phyloP scores from a whole-genome alignment of 331 rosid genomes.

The Erythrophleum ivorense region DNA sequence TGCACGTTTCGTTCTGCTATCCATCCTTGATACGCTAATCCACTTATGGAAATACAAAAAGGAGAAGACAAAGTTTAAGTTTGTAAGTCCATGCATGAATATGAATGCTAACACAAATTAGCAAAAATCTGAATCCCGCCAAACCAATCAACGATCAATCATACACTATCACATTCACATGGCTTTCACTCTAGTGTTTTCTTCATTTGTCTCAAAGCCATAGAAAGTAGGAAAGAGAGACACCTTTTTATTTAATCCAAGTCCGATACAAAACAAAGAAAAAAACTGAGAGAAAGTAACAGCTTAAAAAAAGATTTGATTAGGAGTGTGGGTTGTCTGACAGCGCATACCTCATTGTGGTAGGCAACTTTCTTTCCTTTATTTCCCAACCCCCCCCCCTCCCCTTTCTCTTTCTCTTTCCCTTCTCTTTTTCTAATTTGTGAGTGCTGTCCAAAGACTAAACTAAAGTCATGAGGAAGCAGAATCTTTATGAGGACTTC shows the following conservation, averaged over 20 bases:
- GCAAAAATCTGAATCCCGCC: not conserved
- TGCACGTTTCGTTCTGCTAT: not conserved
- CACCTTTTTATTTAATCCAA: constrained; percentile 57
- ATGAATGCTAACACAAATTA: not conserved
- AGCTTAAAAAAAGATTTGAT: constrained; percentile 16
- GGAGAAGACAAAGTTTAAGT: not conserved
- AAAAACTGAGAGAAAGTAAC: constrained; percentile 2
- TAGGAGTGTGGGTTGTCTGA: constrained; percentile 43
- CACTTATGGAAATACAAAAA: not conserved
- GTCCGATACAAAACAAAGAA: not conserved
- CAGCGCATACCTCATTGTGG: constrained; percentile 36
- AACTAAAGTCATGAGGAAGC: constrained; percentile 34
- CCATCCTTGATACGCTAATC: not conserved
- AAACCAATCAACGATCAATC: too few species aligned
- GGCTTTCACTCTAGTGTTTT: constrained; percentile 32
- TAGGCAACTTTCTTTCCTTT: constrained; percentile 35
- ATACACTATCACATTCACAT: not conserved
- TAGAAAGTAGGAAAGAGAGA: constrained; percentile 49
- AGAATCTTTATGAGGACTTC: constrained; percentile 43
- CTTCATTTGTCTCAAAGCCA: constrained; percentile 23
- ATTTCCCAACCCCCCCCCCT: too few species aligned
- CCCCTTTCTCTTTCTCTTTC: not conserved
- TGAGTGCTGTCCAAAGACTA: constrained; percentile 46
- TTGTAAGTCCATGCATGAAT: not conserved
- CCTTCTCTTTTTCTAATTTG: constrained; percentile 35